Evolutionary conservation across 208 protist genomes (phyloP), one percentile per base, ranked within the genome.

Genomic region (Blastocrithidia nonstop): DNA sequence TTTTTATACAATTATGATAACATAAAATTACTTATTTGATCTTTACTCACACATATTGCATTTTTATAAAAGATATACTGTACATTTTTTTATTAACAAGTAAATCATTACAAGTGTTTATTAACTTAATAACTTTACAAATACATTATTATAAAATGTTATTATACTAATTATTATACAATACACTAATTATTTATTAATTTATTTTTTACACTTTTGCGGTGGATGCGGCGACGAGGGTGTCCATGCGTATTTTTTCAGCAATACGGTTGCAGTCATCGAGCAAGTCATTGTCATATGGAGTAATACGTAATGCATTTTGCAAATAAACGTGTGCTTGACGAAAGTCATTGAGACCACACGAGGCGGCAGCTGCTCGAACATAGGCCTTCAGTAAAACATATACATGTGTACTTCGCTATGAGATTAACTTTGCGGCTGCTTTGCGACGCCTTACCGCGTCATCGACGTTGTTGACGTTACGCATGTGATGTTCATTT

Each of bases 301-400:
- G 86, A 7, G 82, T 85, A 46, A 94, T 94, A 42, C 71, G 78
- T 51, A 92, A 43, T 0, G 86, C 86, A 9, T 64, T 67, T 60
- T 94, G 76, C 1, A 91, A 61, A 47, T 68, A 75, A 8, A 39
- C 51, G 50, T 87, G 62, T 0, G 82, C 82, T 43, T 71, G 63
- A 25, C 61, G 67, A 47, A 83, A 87, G 22, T 88, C 67, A 36
- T 76, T 71, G 33, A 92, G 42, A 6, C 80, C 87, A 40, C 79
- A 89, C 35, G 87, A 62, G 6, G 83, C 80, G 7, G 78, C 76
- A 8, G 79, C 80, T 1, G 59, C 80, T 4, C 87, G 59, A 31
- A 95, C 80, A 57, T 91, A 95, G 1, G 87, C 83, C 61, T 95
- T 95, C 13, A 95, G 65, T 3, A 95, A 67, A 31, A 86, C 57